Conservation (phyloP, 257 asterid genomes). For the Jaltomata sinuosa region DNA sequence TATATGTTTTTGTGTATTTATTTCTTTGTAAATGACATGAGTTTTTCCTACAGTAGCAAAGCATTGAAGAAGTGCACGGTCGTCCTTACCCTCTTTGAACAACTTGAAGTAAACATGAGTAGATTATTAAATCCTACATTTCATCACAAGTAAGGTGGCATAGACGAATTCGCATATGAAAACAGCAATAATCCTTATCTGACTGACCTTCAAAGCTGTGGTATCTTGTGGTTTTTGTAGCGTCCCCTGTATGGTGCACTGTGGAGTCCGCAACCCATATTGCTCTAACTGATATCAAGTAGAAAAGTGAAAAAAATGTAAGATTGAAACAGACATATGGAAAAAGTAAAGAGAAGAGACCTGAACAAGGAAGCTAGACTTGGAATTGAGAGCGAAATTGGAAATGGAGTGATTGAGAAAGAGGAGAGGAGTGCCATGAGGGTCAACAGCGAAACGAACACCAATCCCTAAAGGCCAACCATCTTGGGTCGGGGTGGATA, state of each 20-base stretch:
- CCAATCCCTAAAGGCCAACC: constrained; percentile 81
- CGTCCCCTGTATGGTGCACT: constrained; percentile 68
- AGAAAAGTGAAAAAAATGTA: too few species aligned
- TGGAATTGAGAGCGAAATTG: constrained; percentile 24
- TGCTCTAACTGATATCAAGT: constrained; percentile 59
- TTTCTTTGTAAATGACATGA: neutral
- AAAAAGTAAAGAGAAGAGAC: constrained; percentile 8
- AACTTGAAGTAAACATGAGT: neutral
- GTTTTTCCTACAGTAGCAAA: neutral
- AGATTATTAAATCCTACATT: neutral
- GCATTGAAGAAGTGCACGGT: neutral
- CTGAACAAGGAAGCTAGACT: constrained; percentile 78
- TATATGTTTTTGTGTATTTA: neutral
- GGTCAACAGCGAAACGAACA: constrained; percentile 73
- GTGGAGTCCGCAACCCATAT: constrained; percentile 65
- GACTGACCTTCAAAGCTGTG: constrained; percentile 47
- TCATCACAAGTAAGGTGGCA: neutral
- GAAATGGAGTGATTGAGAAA: constrained; percentile 36
- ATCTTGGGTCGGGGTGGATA: constrained; percentile 47
- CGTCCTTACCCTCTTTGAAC: neutral
- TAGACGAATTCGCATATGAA: neutral
- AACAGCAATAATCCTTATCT: neutral
- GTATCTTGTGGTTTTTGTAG: constrained; percentile 54
- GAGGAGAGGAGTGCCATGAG: constrained; percentile 61
- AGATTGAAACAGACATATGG: too few species aligned